Conservation (phyloP, 2,329 filamentous ascomycete genomes). For the Alternaria rosae region DNA sequence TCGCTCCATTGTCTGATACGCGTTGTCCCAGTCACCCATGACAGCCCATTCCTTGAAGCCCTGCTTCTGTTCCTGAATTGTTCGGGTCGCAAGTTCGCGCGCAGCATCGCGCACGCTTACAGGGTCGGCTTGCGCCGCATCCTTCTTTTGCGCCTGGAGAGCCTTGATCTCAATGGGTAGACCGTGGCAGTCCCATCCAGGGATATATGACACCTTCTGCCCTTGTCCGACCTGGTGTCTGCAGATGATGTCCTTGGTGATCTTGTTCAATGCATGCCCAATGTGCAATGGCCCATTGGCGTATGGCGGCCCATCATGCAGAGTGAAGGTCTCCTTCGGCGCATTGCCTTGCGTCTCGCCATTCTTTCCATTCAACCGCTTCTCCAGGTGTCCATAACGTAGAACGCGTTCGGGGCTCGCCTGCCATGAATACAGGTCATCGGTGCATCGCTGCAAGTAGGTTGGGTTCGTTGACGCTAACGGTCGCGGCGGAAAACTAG, state of each 20-base stretch:
- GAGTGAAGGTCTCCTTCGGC: conserved; percentile 69
- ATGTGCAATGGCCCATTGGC: conserved; percentile 92
- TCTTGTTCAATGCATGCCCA: conserved; percentile 95
- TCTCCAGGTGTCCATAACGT: conserved; percentile 45
- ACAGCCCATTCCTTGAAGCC: conserved; percentile 77
- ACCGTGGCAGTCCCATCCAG: conserved; percentile 98
- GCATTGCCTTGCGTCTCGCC: not conserved
- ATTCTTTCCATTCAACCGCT: not conserved
- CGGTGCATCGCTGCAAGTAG: conserved; percentile 79
- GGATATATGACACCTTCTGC: conserved; percentile 78
- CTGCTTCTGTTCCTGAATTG: conserved; percentile 75
- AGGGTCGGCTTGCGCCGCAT: conserved; percentile 47
- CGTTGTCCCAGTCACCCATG: conserved; percentile 80
- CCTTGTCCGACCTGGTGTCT: conserved; percentile 82
- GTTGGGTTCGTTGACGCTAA: conserved; percentile 35
- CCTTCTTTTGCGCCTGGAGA: conserved; percentile 65
- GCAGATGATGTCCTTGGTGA: conserved; percentile 92
- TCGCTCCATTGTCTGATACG: conserved; percentile 81
- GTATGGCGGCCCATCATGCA: conserved; percentile 97
- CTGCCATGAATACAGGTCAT: conserved; percentile 93
- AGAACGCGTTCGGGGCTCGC: conserved; percentile 52
- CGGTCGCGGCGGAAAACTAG: conserved; percentile 58
- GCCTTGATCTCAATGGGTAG: conserved; percentile 97
- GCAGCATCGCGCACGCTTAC: conserved; percentile 71
- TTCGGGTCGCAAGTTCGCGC: conserved; percentile 70